Conservation (phyloP, 768 basidiomycete genomes). For the Suillus alpinus region DNA sequence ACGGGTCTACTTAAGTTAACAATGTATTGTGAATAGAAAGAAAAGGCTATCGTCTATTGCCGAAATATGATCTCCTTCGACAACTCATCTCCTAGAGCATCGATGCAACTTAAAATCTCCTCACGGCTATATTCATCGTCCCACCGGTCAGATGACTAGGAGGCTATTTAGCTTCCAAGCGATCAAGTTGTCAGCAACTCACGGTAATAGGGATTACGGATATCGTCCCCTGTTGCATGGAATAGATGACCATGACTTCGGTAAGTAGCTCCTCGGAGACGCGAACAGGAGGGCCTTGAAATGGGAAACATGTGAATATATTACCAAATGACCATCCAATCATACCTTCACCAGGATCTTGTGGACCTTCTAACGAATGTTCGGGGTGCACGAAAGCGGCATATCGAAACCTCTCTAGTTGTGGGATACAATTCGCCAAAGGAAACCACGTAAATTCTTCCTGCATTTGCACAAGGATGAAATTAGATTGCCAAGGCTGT, state of each 20-base stretch:
- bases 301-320: not conserved
- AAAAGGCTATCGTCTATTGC: constrained; percentile 10
- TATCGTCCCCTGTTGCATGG: constrained; percentile 17
- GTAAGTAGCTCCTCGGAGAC: constrained; percentile 21
- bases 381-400: constrained; percentile 66
- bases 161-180: constrained; percentile 10
- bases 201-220: constrained; percentile 27
- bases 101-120: constrained; percentile 41
- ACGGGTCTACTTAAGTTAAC: not conserved
- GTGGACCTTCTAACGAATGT: constrained; percentile 42
- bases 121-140: constrained; percentile 25
- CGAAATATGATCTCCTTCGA: constrained; percentile 40
- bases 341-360: constrained; percentile 27
- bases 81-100: constrained; percentile 42
- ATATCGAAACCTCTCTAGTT: constrained; percentile 69
- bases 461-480: constrained; percentile 33
- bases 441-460: constrained; percentile 79
- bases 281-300: not conserved
- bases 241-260: constrained; percentile 20
- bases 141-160: constrained; percentile 27
- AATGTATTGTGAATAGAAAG: not conserved
- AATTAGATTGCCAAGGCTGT: constrained; percentile 5
- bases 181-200: constrained; percentile 6
- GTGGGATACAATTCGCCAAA: constrained; percentile 50
- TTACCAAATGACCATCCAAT: not conserved